Conservation (phyloP, 192 early-diverging fungal species). For the Tieghemiomyces parasiticus region DNA sequence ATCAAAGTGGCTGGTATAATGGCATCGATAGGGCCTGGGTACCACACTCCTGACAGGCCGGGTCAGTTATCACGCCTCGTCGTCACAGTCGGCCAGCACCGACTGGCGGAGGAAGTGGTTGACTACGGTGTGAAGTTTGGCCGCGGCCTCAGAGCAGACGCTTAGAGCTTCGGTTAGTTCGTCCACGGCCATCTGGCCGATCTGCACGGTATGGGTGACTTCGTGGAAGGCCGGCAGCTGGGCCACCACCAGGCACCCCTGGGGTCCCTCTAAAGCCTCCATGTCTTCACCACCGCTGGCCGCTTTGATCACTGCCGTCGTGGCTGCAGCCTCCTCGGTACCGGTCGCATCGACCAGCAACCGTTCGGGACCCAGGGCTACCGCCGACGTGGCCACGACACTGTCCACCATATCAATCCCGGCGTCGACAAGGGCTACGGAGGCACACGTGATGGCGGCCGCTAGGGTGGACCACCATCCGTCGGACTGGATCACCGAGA, state of each 20-base stretch:
- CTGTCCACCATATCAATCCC: conserved; percentile 33
- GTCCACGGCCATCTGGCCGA: background rate
- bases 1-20: too few species aligned
- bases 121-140: background rate
- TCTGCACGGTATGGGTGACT: conserved; percentile 3
- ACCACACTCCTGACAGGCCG: too few species aligned
- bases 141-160: background rate
- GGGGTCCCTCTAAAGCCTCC: too few species aligned
- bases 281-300: too few species aligned
- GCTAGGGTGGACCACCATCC: conserved; percentile 29
- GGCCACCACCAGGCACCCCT: background rate
- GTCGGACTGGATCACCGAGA: conserved; percentile 34
- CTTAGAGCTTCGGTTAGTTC: background rate
- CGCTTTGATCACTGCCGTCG: background rate
- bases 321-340: background rate
- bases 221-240: background rate
- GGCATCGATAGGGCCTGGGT: too few species aligned
- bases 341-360: background rate
- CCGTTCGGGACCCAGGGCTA: background rate
- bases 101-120: background rate
- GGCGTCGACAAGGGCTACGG: conserved; percentile 29
- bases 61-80: too few species aligned
- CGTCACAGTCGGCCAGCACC: background rate
- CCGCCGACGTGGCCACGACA: conserved; percentile 24
- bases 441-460: conserved; percentile 31